Base-by-base conservation (phyloP, 495 filamentous ascomycete species). In the Neurospora sp. region DNA sequence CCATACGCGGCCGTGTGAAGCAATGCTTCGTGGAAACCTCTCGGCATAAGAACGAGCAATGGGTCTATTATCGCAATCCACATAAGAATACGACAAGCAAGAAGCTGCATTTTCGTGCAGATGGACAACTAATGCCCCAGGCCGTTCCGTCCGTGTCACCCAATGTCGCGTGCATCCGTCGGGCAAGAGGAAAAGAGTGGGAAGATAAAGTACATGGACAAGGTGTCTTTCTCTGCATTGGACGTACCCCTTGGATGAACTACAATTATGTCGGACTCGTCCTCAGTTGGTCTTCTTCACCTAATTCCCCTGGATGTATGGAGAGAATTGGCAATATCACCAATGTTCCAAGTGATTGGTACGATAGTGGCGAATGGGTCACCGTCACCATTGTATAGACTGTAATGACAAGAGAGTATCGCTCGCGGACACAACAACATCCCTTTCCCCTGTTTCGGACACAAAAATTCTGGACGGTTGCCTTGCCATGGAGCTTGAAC, bases 341-440 rank as follows among this genome's bases (percentile, higher is more conserved):
- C 48, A 59, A 59, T 59, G 48, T 59, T 27, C 48, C 48, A 59
- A 27, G 48, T 9, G 48, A 59, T 27, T 59, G 48, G 48, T 59
- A 59, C 48, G 2, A 59, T 59, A 27, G 48, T 59, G 48, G 48
- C 4, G 48, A 59, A 59, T 59, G 20, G 20, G 48, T 20, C 2
- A 59, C 48, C 5, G 20, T 59, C 20, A 59, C 4, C 48, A 59
- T 59, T 27, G 48, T 59, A 27, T 59, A 59, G 48, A 27, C 48
- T 17, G 12, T 4, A 40, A 37, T 37, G 22, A 3, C 12, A 35
- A 65, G 31, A 59, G 78, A 0, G 68, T 3, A 40, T 12, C 48
- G 38, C 71, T 76, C 73, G 73, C 77, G 3, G 69, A 61, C 44
- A 82, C 78, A 70, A 87, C 89, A 10, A 86, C 90, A 82, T 35